Conservation (phyloP, 192 early-diverging fungal species). For the Podila horticola region DNA sequence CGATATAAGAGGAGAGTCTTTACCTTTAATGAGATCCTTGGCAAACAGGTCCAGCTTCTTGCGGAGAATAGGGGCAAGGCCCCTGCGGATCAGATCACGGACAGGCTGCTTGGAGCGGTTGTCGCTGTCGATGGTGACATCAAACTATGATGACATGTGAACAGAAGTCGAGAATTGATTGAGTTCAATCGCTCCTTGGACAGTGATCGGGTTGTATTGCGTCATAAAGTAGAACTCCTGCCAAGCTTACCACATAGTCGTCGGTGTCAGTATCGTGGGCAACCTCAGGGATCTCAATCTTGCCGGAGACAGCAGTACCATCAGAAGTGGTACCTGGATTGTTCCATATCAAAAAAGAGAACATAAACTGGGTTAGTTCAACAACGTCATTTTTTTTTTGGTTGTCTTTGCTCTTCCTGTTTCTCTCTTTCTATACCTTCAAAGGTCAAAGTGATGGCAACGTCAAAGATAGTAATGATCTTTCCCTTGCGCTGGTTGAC, state of each 20-base stretch:
- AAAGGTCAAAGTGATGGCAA: constrained; percentile 84
- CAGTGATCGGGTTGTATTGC: neutral
- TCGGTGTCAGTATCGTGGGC: constrained; percentile 89
- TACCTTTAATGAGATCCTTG: constrained; percentile 75
- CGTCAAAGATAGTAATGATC: constrained; percentile 93
- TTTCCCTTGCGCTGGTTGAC: constrained; percentile 97
- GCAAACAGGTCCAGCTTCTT: constrained; percentile 72
- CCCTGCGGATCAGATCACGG: constrained; percentile 76
- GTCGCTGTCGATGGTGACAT: constrained; percentile 70
- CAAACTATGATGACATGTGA: constrained; percentile 58
- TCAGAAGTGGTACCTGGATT: constrained; percentile 59
- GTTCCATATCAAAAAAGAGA: neutral
- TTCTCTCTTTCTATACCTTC: constrained; percentile 47
- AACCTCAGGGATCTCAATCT: constrained; percentile 88
- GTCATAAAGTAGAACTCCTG: neutral
- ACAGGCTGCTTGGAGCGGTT: constrained; percentile 63
- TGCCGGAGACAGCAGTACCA: constrained; percentile 74
- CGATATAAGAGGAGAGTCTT: neutral
- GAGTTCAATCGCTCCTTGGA: neutral
- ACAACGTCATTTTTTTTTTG: too few relatives aligned
- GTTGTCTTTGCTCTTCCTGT: too few relatives aligned
- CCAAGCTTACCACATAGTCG: constrained; percentile 76
- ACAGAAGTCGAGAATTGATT: neutral
- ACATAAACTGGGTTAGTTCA: neutral
- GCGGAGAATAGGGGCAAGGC: constrained; percentile 70